Percentiles rank a stretch among this genome's conserved stretches.
Evolutionary conservation across 129 eudicot species (phyloP).

Genomic region (Centaurea solstitialis): DNA sequence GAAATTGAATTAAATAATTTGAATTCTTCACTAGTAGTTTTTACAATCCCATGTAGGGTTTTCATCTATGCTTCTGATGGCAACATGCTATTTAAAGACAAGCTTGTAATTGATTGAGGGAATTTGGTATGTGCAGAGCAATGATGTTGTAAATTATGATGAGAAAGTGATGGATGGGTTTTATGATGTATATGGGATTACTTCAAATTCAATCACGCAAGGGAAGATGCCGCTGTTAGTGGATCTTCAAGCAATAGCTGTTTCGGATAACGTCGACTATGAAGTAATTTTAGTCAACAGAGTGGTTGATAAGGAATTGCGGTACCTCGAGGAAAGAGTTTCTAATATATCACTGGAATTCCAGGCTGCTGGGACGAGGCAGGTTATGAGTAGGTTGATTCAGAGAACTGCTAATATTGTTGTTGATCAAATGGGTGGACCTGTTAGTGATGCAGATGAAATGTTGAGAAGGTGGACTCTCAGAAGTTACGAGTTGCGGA

Average conservation of each 20-base stretch:
- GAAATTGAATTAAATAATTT: neutral
- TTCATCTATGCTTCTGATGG: conserved; percentile 23
- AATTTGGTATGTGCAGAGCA: conserved; percentile 62
- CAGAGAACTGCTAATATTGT: conserved; percentile 70
- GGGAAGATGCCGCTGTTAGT: conserved; percentile 75
- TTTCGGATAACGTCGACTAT: conserved; percentile 55
- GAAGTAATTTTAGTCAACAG: conserved; percentile 84
- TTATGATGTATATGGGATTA: conserved; percentile 73
- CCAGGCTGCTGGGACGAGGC: conserved; percentile 44
- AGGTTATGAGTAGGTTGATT: conserved; percentile 47
- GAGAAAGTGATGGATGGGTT: conserved; percentile 87
- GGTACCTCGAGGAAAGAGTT: conserved; percentile 67
- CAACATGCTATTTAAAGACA: conserved; percentile 17
- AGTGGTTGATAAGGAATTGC: conserved; percentile 52
- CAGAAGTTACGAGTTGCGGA: conserved; percentile 55
- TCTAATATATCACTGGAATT: conserved; percentile 45
- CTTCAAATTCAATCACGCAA: conserved; percentile 53
- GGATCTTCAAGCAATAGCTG: conserved; percentile 66
- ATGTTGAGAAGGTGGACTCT: conserved; percentile 70
- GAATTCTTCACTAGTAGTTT: conserved; percentile 1
- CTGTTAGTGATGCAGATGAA: conserved; percentile 79
- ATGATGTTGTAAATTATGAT: conserved; percentile 73
- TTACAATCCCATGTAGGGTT: conserved; percentile 11
- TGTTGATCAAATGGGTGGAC: conserved; percentile 92
- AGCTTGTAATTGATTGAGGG: conserved; percentile 18